Evolutionary conservation across 371 early-diverging fungal species (phyloP), one percentile per base, ranked within the genome.

Genomic region (Mortierella sp.): DNA sequence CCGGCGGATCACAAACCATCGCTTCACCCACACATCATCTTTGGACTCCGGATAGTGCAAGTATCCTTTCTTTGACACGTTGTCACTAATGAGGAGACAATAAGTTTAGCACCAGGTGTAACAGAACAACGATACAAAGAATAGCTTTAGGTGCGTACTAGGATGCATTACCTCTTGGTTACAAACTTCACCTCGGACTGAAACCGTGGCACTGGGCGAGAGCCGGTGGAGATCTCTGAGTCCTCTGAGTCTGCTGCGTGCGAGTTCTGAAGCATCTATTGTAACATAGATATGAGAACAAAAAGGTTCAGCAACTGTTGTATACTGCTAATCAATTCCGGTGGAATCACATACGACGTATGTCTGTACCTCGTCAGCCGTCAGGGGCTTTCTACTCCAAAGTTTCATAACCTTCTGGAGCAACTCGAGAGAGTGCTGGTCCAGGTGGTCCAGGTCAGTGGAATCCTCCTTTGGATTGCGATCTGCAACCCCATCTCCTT

Each of bases 1-100:
- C 54, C 90, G 84, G 43, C 94, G 90, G 52, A 96, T 85, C 37
- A 95, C 94, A 80, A 94, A 89, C 92, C 91, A 95, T 5, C 90
- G 84, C 55, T 89, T 87, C 3, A 85, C 80, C 96, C 96, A 96
- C 24, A 70, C 65, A 55, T 90, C 90, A 21, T 84, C 84, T 12
- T 84, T 80, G 55, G 85, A 79, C 48, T 92, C 86, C 31, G 89
- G 89, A 59, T 85, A 88, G 19, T 86, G 79, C 23, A 89, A 72
- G 50, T 87, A 86, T 19, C 91, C 88, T 53, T 80, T 83, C 64
- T 87, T 88, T 19, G 89, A 80, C 17, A 88, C 71, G 61, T 78
- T 87, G 12, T 83, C 86, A 37, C 89, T 90, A 64, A 46, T 14
- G 27, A 60, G 2, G 26, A 31, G 5, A 58, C 43, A 23, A 26